These are phyloP conservation scores for Epichloe hybrida DNA, from an alignment of 2,329 filamentous ascomycete species.

Conservation along the genomic window DNA sequence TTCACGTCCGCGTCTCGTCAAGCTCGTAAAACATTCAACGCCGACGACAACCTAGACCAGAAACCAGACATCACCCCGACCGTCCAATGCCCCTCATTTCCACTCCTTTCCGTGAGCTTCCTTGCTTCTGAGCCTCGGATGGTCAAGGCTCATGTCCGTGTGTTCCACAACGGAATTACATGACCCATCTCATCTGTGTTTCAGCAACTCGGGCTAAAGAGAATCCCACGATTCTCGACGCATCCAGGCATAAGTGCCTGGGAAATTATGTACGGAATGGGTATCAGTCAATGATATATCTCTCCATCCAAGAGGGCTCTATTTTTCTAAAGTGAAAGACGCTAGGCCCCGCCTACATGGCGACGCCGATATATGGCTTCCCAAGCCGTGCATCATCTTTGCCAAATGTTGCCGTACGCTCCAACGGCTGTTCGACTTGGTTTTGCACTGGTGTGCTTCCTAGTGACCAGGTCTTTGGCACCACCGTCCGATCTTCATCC, in stretches of 20 bases:
- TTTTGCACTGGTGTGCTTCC: slow-evolving; percentile 28
- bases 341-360: slow-evolving; percentile 10
- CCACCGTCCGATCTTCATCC: slow-evolving; percentile 28
- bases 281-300: background rate
- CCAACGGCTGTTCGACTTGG: slow-evolving; percentile 27
- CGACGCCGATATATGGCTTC: slow-evolving; percentile 14
- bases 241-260: background rate
- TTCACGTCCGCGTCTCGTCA: too few species aligned
- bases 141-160: background rate
- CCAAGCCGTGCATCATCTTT: slow-evolving; percentile 9
- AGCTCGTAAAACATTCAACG: too few species aligned
- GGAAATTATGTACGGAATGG: background rate
- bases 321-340: background rate
- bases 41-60: too few species aligned
- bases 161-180: background rate
- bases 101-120: background rate
- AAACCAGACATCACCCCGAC: background rate
- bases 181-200: background rate
- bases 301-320: background rate
- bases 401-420: slow-evolving; percentile 21
- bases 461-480: slow-evolving; percentile 35
- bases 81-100: background rate
- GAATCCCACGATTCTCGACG: background rate
- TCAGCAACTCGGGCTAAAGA: background rate
- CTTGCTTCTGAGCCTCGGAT: background rate